Base-by-base conservation (phyloP, 192 early-diverging fungal genomes). In the Coemansia sp. region DNA sequence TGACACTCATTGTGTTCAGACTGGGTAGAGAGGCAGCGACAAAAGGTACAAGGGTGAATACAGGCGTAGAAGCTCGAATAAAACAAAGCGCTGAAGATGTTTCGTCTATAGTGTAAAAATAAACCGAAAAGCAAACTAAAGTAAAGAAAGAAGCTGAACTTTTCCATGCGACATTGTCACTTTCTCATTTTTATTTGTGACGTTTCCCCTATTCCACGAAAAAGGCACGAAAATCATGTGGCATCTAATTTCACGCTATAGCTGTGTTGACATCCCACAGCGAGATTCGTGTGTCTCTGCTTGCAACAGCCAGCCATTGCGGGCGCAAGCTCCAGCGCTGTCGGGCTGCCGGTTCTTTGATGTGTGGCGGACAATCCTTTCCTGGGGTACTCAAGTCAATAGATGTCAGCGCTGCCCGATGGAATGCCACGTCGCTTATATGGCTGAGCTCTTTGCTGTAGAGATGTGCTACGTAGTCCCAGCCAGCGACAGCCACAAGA, bases 221-320 rank as follows among this genome's bases (percentile, higher is more conserved):
- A 23, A 46, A 4, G 5, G 39, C 39, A 15, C 39, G 39, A 40
- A 40, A 46, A 46, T 51, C 40, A 43, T 43, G 40, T 43, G 40
- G 13, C 34, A 35, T 4, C 34, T 7, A 10, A 35, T 7, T 35
- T 10, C 34, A 7, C 10, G 34, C 34, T 7, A 35, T 20, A 20
- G 43, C n/a, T 46, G 12, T 20, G 31, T 26, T 37, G 42, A 63
- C 34, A 30, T 66, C 51, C 79, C 79, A 81, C 39, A 81, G 60
- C 20, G 79, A 81, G 26, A 81, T 75, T 26, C 79, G 58, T 8
- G 55, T 25, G 53, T 81, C 79, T 12, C 74, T 53, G 64, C 79
- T 81, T 18, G 70, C 79, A 57, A 66, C 70, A 2, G 61, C 79
- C 25, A 81, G 51, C 79, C 79, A 81, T 25, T 59, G 79, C 25